Conservation (phyloP, 2,329 filamentous ascomycete genomes). For the Hymenoscyphus infarciens region DNA sequence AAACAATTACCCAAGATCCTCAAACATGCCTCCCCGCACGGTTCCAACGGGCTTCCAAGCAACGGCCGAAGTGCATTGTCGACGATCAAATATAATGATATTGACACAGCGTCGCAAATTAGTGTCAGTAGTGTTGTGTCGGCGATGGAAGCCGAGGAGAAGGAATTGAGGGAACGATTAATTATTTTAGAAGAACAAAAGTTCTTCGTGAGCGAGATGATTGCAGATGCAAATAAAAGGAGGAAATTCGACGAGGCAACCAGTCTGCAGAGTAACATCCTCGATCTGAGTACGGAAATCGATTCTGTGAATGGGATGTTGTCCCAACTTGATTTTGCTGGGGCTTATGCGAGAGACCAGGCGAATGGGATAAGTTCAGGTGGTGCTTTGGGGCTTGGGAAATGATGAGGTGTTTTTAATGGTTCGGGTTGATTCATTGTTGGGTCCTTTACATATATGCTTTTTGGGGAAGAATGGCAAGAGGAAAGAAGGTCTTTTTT, state of each 20-base stretch:
- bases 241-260: conserved; percentile 68
- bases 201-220: conserved; percentile 69
- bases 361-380: conserved; percentile 6
- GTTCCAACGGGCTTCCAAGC: conserved; percentile 35
- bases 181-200: conserved; percentile 71
- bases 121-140: conserved; percentile 58
- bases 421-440: neutral
- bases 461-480: conserved; percentile 2
- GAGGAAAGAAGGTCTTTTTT: neutral
- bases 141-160: conserved; percentile 65
- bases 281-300: conserved; percentile 64
- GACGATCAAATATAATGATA: conserved; percentile 55
- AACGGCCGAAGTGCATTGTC: conserved; percentile 45
- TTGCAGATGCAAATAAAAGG: conserved; percentile 62
- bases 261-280: conserved; percentile 59
- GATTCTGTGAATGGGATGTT: conserved; percentile 58
- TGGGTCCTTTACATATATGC: neutral
- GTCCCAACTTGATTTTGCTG: conserved; percentile 47
- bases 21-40: conserved; percentile 55
- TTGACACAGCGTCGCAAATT: conserved; percentile 45
- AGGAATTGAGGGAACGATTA: conserved; percentile 61
- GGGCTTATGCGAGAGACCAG: conserved; percentile 30
- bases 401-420: neutral
- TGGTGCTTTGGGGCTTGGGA: conserved; percentile 10
- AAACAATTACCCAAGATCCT: conserved; percentile 58